These are phyloP conservation scores for Farysia itapuensis DNA, from an alignment of 1,284 basidiomycete species.

Conservation along the genomic window DNA sequence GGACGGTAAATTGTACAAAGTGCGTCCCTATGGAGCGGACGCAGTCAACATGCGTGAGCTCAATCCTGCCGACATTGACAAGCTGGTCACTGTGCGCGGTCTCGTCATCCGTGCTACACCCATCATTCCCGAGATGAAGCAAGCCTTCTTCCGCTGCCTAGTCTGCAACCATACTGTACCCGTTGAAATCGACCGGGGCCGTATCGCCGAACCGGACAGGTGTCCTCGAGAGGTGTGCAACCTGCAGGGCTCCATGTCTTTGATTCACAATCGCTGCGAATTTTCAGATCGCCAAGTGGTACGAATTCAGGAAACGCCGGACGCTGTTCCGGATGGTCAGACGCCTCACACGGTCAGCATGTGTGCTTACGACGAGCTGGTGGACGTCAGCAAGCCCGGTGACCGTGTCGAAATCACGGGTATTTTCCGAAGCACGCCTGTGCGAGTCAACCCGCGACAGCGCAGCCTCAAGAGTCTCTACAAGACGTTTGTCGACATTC, in stretches of 20 bases:
- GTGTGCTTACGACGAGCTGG: constrained; percentile 94
- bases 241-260: constrained; percentile 82
- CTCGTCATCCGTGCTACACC: constrained; percentile 96
- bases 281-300: constrained; percentile 95
- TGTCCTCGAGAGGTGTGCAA: constrained; percentile 92
- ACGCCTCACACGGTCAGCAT: constrained; percentile 95
- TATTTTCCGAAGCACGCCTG: constrained; percentile 90
- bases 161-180: constrained; percentile 91
- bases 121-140: constrained; percentile 97
- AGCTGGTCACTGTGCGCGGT: constrained; percentile 91
- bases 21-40: constrained; percentile 82
- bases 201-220: constrained; percentile 85
- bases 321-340: constrained; percentile 95
- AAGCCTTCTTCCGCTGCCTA: constrained; percentile 96
- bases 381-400: constrained; percentile 91
- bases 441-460: constrained; percentile 87
- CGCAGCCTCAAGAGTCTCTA: constrained; percentile 90
- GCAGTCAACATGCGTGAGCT: constrained; percentile 62
- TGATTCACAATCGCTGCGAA: constrained; percentile 94
- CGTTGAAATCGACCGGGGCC: constrained; percentile 92
- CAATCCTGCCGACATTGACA: constrained; percentile 58
- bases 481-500: constrained; percentile 94
- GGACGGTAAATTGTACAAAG: constrained; percentile 74
- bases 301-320: constrained; percentile 93
- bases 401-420: constrained; percentile 89